Evolutionary conservation across 306 rosid species (phyloP).

Genomic region (Vigna trinervia): DNA sequence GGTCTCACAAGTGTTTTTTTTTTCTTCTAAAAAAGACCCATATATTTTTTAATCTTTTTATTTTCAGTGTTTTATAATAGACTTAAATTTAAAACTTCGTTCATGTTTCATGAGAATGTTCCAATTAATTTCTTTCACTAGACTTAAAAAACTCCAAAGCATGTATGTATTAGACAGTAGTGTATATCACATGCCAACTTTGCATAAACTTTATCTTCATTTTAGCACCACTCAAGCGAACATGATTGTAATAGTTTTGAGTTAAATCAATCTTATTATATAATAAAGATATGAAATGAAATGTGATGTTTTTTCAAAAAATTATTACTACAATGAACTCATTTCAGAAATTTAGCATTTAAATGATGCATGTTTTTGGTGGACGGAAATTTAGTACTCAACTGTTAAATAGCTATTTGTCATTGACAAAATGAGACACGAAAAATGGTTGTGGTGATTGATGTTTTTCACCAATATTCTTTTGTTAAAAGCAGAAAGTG

Average conservation of each 20-base stretch:
- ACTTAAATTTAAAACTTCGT: too few relatives aligned
- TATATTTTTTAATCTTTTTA: too few relatives aligned
- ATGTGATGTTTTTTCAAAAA: neutral
- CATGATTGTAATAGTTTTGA: neutral
- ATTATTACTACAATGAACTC: neutral
- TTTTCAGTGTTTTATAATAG: too few relatives aligned
- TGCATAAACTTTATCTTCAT: neutral
- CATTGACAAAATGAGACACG: neutral
- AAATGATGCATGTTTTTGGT: neutral
- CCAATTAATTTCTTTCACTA: too few relatives aligned
- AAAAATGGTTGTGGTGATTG: neutral
- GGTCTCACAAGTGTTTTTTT: too few relatives aligned
- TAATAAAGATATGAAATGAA: neutral
- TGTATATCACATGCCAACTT: neutral
- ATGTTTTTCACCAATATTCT: neutral
- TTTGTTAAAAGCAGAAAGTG: neutral
- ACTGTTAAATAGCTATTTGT: neutral
- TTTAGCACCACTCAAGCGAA: neutral
- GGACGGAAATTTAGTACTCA: neutral
- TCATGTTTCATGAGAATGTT: too few relatives aligned
- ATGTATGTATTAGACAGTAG: neutral
- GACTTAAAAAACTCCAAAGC: too few relatives aligned
- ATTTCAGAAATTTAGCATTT: neutral
- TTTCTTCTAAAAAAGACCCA: too few relatives aligned
- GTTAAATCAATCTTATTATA: neutral